Conservation (phyloP, 345 rosid genomes). For the Ceriops tagal region DNA sequence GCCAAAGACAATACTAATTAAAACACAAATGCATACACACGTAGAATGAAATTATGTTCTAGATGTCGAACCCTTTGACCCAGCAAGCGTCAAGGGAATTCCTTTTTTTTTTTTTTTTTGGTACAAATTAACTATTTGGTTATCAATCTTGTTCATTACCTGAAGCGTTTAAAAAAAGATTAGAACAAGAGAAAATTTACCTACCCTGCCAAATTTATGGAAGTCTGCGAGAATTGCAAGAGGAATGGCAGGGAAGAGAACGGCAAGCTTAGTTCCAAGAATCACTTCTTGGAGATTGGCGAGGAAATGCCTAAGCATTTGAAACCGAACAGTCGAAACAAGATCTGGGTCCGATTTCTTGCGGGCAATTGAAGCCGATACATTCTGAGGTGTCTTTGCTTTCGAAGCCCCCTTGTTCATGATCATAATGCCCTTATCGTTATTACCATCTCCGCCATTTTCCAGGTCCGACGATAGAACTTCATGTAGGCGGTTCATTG, state of each 20-base stretch:
- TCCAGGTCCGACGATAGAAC: conserved; percentile 17
- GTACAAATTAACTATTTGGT: too few relatives aligned
- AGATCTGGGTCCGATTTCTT: conserved; percentile 40
- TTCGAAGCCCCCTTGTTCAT: conserved; percentile 11
- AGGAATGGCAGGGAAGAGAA: conserved; percentile 55
- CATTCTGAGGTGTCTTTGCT: conserved; percentile 27
- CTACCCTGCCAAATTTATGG: conserved; percentile 41
- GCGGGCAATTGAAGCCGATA: conserved; percentile 29
- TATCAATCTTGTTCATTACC: not conserved
- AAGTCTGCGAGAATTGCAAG: conserved; percentile 43
- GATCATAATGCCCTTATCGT: not conserved
- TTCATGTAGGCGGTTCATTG: not conserved
- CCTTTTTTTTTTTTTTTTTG: too few relatives aligned
- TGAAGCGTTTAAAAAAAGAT: not conserved
- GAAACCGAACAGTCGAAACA: conserved; percentile 29
- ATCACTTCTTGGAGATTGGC: conserved; percentile 41
- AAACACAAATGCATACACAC: too few relatives aligned
- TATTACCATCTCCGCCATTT: conserved; percentile 4
- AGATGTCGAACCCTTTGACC: too few relatives aligned
- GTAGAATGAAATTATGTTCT: too few relatives aligned
- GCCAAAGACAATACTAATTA: too few relatives aligned
- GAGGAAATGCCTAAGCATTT: conserved; percentile 26
- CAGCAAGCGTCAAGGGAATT: too few relatives aligned
- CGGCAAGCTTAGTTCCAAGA: conserved; percentile 47
- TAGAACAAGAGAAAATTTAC: not conserved